These are phyloP conservation scores for Dactylonectria estremocensis DNA, from an alignment of 2,329 filamentous ascomycete genomes.

Conservation along the genomic window DNA sequence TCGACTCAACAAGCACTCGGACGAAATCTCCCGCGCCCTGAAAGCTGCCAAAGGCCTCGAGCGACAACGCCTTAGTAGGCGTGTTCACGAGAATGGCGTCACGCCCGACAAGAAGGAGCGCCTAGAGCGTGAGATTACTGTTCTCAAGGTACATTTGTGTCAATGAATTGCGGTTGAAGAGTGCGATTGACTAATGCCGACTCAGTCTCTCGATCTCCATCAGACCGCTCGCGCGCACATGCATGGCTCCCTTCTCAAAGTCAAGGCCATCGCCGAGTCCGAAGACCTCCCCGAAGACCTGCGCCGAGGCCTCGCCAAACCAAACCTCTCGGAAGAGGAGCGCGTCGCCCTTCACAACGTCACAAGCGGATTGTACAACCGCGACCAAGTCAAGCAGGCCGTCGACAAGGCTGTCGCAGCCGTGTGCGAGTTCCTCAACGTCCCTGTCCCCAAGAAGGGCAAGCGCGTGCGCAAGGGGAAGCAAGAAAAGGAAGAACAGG, in stretches of 20 bases:
- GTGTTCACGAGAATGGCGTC: constrained; percentile 64
- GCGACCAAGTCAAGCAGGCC: constrained; percentile 64
- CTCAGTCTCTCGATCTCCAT: constrained; percentile 70
- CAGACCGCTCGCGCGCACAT: constrained; percentile 71
- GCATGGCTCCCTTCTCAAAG: constrained; percentile 67
- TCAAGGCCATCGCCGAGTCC: constrained; percentile 67
- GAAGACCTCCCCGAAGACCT: constrained; percentile 66
- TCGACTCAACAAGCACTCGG: constrained; percentile 69
- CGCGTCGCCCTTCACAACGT: constrained; percentile 69
- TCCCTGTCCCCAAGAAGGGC: constrained; percentile 62
- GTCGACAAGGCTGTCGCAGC: constrained; percentile 64
- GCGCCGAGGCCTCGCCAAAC: constrained; percentile 63
- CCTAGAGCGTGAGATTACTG: constrained; percentile 73
- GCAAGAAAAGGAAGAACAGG: constrained; percentile 51
- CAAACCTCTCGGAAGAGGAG: constrained; percentile 68
- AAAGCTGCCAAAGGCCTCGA: constrained; percentile 84
- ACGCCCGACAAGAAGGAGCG: constrained; percentile 68
- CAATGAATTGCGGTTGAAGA: neutral
- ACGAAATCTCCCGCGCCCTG: constrained; percentile 76
- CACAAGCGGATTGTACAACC: constrained; percentile 70
- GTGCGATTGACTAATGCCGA: neutral
- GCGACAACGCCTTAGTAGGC: constrained; percentile 80
- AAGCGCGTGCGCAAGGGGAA: constrained; percentile 53
- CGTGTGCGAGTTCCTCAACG: constrained; percentile 64
- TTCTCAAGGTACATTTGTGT: constrained; percentile 63